A percentile compares a stretch with the other conserved stretches of the same genome.
These are phyloP conservation scores for Coleophoma eucalyptorum DNA, from an alignment of 2,329 filamentous ascomycete genomes.

Conservation along the genomic window DNA sequence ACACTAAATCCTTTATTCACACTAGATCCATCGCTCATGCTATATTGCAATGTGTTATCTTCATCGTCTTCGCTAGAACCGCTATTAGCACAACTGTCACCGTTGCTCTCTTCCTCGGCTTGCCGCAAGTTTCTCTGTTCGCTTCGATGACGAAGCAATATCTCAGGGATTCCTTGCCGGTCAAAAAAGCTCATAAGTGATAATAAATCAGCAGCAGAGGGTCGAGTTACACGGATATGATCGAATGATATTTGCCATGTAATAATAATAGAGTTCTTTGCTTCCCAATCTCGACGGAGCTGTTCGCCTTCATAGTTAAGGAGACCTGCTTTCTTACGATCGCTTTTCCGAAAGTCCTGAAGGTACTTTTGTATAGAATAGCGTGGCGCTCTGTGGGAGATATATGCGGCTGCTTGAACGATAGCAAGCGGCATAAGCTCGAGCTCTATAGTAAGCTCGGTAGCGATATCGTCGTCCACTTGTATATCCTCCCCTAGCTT, in stretches of 20 bases:
- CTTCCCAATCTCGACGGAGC: slow-evolving; percentile 29
- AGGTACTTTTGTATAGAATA: slow-evolving; percentile 34
- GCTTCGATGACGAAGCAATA: slow-evolving; percentile 19
- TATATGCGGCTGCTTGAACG: slow-evolving; percentile 23
- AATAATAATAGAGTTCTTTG: slow-evolving; percentile 29
- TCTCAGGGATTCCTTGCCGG: slow-evolving; percentile 34
- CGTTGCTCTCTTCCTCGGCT: slow-evolving; percentile 2
- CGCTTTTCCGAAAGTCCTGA: slow-evolving; percentile 29
- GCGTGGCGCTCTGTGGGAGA: slow-evolving; percentile 4
- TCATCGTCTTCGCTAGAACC: slow-evolving; percentile 6
- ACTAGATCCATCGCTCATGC: too few species aligned
- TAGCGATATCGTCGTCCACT: slow-evolving; percentile 5
- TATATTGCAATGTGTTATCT: slow-evolving; percentile 9
- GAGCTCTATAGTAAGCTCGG: slow-evolving; percentile 14
- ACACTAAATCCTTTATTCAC: too few species aligned
- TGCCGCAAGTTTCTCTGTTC: neutral
- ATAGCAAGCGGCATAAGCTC: slow-evolving; percentile 27
- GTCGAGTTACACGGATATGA: slow-evolving; percentile 28
- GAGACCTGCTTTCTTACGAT: slow-evolving; percentile 23
- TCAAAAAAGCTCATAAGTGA: slow-evolving; percentile 44
- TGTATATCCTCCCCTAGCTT: slow-evolving; percentile 14
- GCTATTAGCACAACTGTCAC: slow-evolving; percentile 4
- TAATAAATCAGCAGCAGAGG: slow-evolving; percentile 35
- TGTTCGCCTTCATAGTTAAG: slow-evolving; percentile 26
- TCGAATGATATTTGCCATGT: slow-evolving; percentile 34